A percentile compares a stretch with the other conserved stretches of the same genome.
Conservation (phyloP, 2,329 filamentous ascomycete species). For the Exophiala sp. region DNA sequence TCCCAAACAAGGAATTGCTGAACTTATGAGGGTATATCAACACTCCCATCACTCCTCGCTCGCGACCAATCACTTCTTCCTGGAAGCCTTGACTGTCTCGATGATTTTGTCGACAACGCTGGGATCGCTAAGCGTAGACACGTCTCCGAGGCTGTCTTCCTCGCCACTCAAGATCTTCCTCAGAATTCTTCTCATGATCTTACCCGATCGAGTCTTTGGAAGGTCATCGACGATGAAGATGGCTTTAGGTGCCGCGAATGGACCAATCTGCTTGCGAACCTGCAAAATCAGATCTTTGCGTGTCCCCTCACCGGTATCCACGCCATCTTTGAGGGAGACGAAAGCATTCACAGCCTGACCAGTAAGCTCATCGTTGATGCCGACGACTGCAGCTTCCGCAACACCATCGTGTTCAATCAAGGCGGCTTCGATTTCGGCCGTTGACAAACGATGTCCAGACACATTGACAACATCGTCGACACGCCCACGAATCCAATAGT, state of each 20-base stretch:
- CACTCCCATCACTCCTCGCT: not conserved
- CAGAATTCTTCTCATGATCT: conserved; percentile 98
- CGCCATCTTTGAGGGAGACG: conserved; percentile 83
- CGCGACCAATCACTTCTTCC: conserved; percentile 36
- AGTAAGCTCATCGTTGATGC: conserved; percentile 87
- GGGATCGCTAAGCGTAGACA: conserved; percentile 83
- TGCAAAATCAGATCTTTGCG: conserved; percentile 93
- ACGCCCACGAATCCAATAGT: conserved; percentile 99
- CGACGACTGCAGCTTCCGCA: conserved; percentile 92
- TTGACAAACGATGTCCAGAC: conserved; percentile 90
- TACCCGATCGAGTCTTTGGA: conserved; percentile 94
- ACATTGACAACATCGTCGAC: conserved; percentile 99
- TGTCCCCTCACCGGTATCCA: conserved; percentile 71
- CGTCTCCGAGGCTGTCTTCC: conserved; percentile 94
- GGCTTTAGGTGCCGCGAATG: conserved; percentile 93
- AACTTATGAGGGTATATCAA: conserved; percentile 2
- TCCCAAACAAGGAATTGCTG: too few relatives aligned
- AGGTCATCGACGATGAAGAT: conserved; percentile 89
- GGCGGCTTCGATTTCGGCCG: conserved; percentile 95
- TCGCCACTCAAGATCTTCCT: conserved; percentile 96
- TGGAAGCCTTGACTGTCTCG: conserved; percentile 61
- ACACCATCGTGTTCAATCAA: conserved; percentile 87
- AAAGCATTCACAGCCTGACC: conserved; percentile 98
- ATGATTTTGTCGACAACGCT: conserved; percentile 89
- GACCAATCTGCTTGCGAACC: conserved; percentile 94